These are phyloP conservation scores for Fraxinus pennsylvanica DNA, from an alignment of 257 asterid species.

Conservation along the genomic window DNA sequence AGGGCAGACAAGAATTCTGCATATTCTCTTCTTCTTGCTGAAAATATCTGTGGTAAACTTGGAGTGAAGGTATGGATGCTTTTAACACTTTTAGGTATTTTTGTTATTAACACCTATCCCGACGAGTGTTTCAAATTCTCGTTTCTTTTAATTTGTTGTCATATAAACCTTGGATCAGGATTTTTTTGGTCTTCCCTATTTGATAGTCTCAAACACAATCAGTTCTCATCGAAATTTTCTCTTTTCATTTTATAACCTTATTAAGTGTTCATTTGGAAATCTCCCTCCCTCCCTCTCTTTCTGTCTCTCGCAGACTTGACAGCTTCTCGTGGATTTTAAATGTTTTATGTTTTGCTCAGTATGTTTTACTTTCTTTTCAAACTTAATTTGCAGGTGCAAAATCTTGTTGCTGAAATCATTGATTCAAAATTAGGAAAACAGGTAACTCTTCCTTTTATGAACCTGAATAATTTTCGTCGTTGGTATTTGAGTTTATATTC, in stretches of 20 bases:
- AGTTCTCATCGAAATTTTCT: not conserved
- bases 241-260: not conserved
- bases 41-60: conserved; percentile 70
- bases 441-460: conserved; percentile 37
- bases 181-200: not conserved
- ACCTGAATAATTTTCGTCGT: conserved; percentile 11
- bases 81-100: not conserved
- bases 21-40: conserved; percentile 93
- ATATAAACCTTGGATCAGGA: not conserved
- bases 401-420: conserved; percentile 86
- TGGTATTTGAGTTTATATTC: not conserved
- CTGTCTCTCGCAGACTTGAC: not conserved
- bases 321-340: not conserved
- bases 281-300: not conserved
- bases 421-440: conserved; percentile 96
- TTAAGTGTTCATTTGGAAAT: not conserved
- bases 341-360: not conserved
- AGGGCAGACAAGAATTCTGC: conserved; percentile 94
- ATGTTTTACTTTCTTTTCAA: not conserved
- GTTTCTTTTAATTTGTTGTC: not conserved
- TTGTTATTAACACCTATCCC: not conserved
- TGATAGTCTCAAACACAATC: not conserved
- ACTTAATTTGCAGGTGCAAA: conserved; percentile 65
- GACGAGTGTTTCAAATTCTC: not conserved
- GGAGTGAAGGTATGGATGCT: conserved; percentile 67